Percentiles rank a stretch among this genome's conserved stretches.
These are phyloP conservation scores for Leccinum subtestaceum DNA, from an alignment of 768 basidiomycete species.

Conservation along the genomic window DNA sequence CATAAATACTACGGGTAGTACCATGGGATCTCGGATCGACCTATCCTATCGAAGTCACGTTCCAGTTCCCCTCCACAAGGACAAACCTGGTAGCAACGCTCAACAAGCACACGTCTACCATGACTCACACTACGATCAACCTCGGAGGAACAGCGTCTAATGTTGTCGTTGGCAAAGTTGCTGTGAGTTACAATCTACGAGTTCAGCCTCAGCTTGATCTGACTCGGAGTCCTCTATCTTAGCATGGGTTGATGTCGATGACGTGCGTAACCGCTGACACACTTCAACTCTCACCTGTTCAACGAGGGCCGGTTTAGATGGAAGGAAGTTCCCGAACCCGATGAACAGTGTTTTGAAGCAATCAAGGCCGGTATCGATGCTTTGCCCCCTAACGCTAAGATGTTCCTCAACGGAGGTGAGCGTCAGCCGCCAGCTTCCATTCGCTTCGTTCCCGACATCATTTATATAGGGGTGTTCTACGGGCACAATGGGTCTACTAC, in stretches of 20 bases:
- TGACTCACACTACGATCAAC: constrained; percentile 30
- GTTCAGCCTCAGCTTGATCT: background rate
- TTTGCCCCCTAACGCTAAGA: constrained; percentile 43
- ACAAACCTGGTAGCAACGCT: background rate
- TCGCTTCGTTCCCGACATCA: constrained; percentile 38
- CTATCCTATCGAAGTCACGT: background rate
- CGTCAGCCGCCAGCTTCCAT: background rate
- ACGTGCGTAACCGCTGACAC: constrained; percentile 32
- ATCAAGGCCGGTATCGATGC: constrained; percentile 42
- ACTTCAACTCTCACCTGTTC: background rate
- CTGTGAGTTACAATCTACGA: constrained; percentile 21
- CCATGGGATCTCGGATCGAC: too few relatives aligned
- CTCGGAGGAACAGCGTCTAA: constrained; percentile 40
- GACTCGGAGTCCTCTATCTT: background rate
- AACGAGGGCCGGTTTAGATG: background rate
- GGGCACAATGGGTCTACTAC: constrained; percentile 37
- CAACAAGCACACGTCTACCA: constrained; percentile 7
- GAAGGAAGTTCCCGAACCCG: background rate
- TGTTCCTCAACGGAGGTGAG: constrained; percentile 51
- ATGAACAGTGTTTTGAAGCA: constrained; percentile 43
- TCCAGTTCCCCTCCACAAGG: background rate
- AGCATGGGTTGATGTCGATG: constrained; percentile 59
- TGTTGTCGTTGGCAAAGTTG: constrained; percentile 36
- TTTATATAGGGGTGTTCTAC: constrained; percentile 55
- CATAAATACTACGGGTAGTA: background rate